These are phyloP conservation scores for Hanseniaspora osmophila DNA, from an alignment of 805 yeast species.

Conservation along the genomic window DNA sequence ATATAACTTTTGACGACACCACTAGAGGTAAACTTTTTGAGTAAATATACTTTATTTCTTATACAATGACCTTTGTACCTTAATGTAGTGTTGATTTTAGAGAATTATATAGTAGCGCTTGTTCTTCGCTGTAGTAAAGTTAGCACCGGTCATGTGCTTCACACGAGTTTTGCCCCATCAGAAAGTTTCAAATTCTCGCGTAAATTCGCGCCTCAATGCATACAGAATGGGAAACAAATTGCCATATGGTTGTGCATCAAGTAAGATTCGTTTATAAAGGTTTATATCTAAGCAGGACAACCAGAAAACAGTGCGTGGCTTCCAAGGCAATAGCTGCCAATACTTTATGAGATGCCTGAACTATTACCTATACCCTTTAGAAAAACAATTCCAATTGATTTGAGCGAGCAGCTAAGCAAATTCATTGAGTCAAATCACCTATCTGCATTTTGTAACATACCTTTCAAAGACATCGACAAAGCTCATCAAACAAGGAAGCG, in stretches of 20 bases:
- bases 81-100: no score
- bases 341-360: slow-evolving; percentile 20
- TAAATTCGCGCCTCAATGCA: no score
- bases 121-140: no score
- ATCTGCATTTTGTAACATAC: slow-evolving; percentile 30
- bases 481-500: slow-evolving; percentile 31
- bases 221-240: no score
- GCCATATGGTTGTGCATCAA: no score
- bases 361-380: slow-evolving; percentile 39
- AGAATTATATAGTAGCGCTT: no score
- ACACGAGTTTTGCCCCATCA: no score
- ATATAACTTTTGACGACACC: neutral
- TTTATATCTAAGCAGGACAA: no score
- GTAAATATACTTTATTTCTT: neutral
- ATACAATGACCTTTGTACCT: neutral
- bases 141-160: no score
- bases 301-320: no score
- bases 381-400: slow-evolving; percentile 28
- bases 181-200: no score
- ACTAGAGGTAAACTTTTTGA: neutral
- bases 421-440: slow-evolving; percentile 33
- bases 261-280: no score
- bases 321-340: neutral
- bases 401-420: slow-evolving; percentile 27
- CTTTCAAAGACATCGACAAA: slow-evolving; percentile 28